Conservation (phyloP, 352 stramenopile species). For the Pythium sukuiense region DNA sequence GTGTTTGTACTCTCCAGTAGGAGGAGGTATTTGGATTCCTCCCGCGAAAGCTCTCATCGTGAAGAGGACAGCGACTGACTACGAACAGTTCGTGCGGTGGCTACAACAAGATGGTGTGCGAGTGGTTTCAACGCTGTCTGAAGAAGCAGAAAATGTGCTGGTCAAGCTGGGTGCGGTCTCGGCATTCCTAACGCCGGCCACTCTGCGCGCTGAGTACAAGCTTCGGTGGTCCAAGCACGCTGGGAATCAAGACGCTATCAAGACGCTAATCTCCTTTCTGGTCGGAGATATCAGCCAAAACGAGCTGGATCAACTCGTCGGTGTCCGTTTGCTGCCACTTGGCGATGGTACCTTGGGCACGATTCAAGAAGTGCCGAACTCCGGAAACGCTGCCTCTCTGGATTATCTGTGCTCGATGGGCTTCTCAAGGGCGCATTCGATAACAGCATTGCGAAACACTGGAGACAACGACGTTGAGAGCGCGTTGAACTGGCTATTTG, state of each 20-base stretch:
- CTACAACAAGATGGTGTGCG: conserved; percentile 51
- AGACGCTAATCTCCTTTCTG: conserved; percentile 50
- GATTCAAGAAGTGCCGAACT: conserved; percentile 33
- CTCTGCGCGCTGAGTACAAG: conserved; percentile 44
- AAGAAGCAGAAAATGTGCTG: conserved; percentile 51
- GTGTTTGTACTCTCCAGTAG: conserved; percentile 47
- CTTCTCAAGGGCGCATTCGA: conserved; percentile 52
- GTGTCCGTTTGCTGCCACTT: conserved; percentile 60
- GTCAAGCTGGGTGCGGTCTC: conserved; percentile 44
- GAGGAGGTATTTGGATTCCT: conserved; percentile 44
- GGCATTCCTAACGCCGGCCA: conserved; percentile 38
- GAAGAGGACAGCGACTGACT: conserved; percentile 34
- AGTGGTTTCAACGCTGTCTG: conserved; percentile 47
- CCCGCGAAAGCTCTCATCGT: conserved; percentile 46
- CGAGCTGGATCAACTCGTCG: conserved; percentile 34
- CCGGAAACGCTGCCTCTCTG: conserved; percentile 34
- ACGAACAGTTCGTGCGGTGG: conserved; percentile 37
- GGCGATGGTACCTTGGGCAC: conserved; percentile 44
- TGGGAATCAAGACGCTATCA: conserved; percentile 36
- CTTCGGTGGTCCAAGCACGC: conserved; percentile 40
- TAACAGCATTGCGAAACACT: conserved; percentile 37
- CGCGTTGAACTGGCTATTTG: conserved; percentile 67
- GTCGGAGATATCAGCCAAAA: conserved; percentile 38
- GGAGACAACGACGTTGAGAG: conserved; percentile 44
- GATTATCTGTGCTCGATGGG: conserved; percentile 65